Evolutionary conservation across 2,329 filamentous ascomycete species (phyloP).

Genomic region (Hortaea werneckii): DNA sequence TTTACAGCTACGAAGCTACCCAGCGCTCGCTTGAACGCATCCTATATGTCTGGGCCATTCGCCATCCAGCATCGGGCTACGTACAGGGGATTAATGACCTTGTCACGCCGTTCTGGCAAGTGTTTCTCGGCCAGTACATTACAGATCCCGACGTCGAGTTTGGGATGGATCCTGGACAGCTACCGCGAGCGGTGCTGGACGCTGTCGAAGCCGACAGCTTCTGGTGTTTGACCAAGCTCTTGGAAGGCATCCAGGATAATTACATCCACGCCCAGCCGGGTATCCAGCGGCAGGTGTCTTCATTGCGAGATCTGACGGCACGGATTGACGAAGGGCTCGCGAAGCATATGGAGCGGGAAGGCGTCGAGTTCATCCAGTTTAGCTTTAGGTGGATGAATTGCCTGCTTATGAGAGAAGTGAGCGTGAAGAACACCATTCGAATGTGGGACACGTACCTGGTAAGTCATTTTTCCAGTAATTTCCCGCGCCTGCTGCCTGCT

Average conservation of each 20-base stretch:
- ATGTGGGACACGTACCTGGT: slow-evolving; percentile 99
- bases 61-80: slow-evolving; percentile 93
- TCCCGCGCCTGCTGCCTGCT: too few species aligned
- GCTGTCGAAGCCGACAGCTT: slow-evolving; percentile 97
- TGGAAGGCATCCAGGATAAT: slow-evolving; percentile 98
- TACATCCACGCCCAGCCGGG: slow-evolving; percentile 97
- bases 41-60: slow-evolving; percentile 92
- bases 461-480: slow-evolving; percentile 22
- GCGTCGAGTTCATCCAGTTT: slow-evolving; percentile 98
- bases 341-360: slow-evolving; percentile 79
- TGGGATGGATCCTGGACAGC: slow-evolving; percentile 92
- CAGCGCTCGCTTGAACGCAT: slow-evolving; percentile 90
- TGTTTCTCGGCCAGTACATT: slow-evolving; percentile 89
- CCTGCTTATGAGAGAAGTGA: slow-evolving; percentile 93
- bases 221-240: slow-evolving; percentile 93
- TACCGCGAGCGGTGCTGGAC: slow-evolving; percentile 82
- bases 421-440: slow-evolving; percentile 87
- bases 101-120: slow-evolving; percentile 96
- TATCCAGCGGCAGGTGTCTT: slow-evolving; percentile 86
- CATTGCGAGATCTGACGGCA: slow-evolving; percentile 78
- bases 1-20: slow-evolving; percentile 93
- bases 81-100: slow-evolving; percentile 98
- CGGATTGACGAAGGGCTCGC: slow-evolving; percentile 77
- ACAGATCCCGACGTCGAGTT: slow-evolving; percentile 86
- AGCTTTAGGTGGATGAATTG: slow-evolving; percentile 99